phyloP scores from a whole-genome alignment of 2,329 filamentous ascomycete species.

The Fusarium sp. region DNA sequence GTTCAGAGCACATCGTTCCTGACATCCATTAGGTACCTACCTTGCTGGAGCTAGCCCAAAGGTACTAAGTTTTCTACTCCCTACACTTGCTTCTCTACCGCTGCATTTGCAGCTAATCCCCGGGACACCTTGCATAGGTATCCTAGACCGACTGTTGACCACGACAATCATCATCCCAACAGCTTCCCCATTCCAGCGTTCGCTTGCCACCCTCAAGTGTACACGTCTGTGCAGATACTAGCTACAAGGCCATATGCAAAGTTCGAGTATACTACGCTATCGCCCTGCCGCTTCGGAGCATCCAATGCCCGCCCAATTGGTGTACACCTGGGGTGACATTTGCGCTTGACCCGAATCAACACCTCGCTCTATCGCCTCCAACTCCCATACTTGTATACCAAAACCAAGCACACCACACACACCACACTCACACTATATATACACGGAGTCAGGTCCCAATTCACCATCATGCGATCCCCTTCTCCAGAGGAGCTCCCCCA shows the following conservation, averaged over 20 bases:
- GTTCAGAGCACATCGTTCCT: slow-evolving; percentile 7
- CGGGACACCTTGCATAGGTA: slow-evolving; percentile 25
- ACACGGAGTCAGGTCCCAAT: slow-evolving; percentile 15
- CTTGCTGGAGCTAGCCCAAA: neutral
- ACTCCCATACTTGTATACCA: slow-evolving; percentile 11
- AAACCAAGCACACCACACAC: slow-evolving; percentile 13
- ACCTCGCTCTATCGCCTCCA: slow-evolving; percentile 18
- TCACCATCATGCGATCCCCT: slow-evolving; percentile 30
- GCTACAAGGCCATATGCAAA: slow-evolving; percentile 30
- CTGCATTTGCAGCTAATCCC: slow-evolving; percentile 20
- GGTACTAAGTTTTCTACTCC: neutral
- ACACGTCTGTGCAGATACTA: slow-evolving; percentile 26
- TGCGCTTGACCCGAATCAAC: slow-evolving; percentile 21
- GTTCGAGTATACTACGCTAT: slow-evolving; percentile 15
- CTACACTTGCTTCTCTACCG: slow-evolving; percentile 20
- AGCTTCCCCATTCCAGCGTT: slow-evolving; percentile 27
- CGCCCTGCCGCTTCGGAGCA: slow-evolving; percentile 6
- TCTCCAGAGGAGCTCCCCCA: slow-evolving; percentile 27
- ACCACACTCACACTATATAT: slow-evolving; percentile 27
- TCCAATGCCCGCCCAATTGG: slow-evolving; percentile 39
- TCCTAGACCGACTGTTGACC: slow-evolving; percentile 34
- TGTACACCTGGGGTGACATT: slow-evolving; percentile 32
- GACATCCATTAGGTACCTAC: neutral
- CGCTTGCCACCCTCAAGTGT: slow-evolving; percentile 33
- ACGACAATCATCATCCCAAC: slow-evolving; percentile 34